Conservation (phyloP, 2,329 filamentous ascomycete species). For the Exophiala sp. region DNA sequence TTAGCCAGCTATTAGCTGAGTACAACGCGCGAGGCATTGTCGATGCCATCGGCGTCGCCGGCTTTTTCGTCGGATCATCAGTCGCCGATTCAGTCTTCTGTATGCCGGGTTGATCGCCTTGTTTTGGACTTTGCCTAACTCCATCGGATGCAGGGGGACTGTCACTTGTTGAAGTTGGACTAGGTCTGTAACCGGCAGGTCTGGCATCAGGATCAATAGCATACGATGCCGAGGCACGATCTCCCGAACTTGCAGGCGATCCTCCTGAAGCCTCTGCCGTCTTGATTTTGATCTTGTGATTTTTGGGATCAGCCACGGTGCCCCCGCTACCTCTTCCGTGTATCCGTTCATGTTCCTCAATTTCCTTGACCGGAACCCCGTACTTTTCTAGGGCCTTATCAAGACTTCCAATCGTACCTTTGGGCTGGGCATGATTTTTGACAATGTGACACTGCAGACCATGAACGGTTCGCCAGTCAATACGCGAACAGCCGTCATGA, state of each 20-base stretch:
- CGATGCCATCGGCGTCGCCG: constrained; percentile 1
- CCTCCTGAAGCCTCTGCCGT: constrained; percentile 13
- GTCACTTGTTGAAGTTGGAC: constrained; percentile 10
- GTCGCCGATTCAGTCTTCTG: not conserved
- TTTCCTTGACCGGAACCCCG: constrained; percentile 27
- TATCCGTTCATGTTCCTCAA: constrained; percentile 26
- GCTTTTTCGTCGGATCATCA: constrained; percentile 2
- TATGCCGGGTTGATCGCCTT: constrained; percentile 11
- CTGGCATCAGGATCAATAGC: constrained; percentile 20
- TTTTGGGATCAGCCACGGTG: constrained; percentile 29
- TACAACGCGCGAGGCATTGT: constrained; percentile 6
- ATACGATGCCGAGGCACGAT: constrained; percentile 14
- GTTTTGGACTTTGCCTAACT: constrained; percentile 12
- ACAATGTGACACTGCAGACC: constrained; percentile 30
- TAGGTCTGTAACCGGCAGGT: constrained; percentile 24
- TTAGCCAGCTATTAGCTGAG: constrained; percentile 3
- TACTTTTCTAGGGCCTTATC: constrained; percentile 28
- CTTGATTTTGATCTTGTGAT: constrained; percentile 27
- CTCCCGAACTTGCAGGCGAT: constrained; percentile 7
- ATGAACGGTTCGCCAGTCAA: constrained; percentile 30
- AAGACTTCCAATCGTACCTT: constrained; percentile 29
- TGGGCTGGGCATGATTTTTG: constrained; percentile 28
- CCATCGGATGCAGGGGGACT: constrained; percentile 16
- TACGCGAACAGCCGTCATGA: constrained; percentile 27
- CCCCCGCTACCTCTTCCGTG: constrained; percentile 27